These are phyloP conservation scores for Myxozyma monticola DNA, from an alignment of 805 yeast species.

Conservation along the genomic window DNA sequence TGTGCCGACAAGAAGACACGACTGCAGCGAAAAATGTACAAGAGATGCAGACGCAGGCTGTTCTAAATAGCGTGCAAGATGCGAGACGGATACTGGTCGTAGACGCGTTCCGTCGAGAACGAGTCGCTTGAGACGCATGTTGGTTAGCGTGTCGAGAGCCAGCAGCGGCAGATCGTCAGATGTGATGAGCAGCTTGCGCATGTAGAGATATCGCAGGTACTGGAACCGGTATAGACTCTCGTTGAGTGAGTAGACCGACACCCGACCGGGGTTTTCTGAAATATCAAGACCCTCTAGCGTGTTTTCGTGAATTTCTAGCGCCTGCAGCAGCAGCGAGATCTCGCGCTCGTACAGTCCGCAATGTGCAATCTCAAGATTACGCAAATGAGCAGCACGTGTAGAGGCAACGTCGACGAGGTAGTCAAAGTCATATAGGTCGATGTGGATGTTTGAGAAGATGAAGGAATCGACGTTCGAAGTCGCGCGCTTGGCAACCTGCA, in stretches of 20 bases:
- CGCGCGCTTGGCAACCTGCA: constrained; percentile 27
- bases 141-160: constrained; percentile 23
- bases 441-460: constrained; percentile 25
- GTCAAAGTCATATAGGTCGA: constrained; percentile 26
- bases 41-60: constrained; percentile 18
- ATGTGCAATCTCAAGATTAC: constrained; percentile 29
- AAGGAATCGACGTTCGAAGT: constrained; percentile 29
- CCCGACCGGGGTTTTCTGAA: constrained; percentile 33
- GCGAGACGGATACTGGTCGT: constrained; percentile 23
- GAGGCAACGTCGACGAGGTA: constrained; percentile 27
- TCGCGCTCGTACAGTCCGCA: constrained; percentile 34
- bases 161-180: constrained; percentile 31
- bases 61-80: constrained; percentile 19
- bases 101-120: constrained; percentile 31
- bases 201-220: constrained; percentile 21
- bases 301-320: constrained; percentile 31
- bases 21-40: constrained; percentile 29
- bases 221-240: constrained; percentile 28
- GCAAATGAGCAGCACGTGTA: constrained; percentile 24
- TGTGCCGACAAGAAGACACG: constrained; percentile 30
- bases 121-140: constrained; percentile 26
- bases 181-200: constrained; percentile 20
- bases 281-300: constrained; percentile 32
- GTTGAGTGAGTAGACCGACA: constrained; percentile 28
- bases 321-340: constrained; percentile 29